Conservation (phyloP, 768 basidiomycete species). For the Lactarius akahatsu region DNA sequence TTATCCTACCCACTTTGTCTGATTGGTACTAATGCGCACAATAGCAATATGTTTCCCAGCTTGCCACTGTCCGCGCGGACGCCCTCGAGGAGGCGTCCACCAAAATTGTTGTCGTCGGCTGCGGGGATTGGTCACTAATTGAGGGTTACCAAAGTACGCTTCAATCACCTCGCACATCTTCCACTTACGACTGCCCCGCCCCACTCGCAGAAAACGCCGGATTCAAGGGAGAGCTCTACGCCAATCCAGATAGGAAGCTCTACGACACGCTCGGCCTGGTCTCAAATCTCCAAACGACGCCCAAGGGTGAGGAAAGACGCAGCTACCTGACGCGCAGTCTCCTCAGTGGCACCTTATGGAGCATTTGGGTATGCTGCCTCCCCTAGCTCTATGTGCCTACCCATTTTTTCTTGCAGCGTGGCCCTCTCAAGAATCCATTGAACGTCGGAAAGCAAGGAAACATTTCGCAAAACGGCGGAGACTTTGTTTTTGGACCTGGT, state of each 20-base stretch:
- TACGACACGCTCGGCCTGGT: slow-evolving; percentile 25
- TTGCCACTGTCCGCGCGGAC: slow-evolving; percentile 21
- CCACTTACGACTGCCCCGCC: neutral
- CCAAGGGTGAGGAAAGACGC: slow-evolving; percentile 18
- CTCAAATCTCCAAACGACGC: slow-evolving; percentile 21
- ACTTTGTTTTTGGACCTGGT: slow-evolving; percentile 28
- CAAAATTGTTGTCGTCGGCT: slow-evolving; percentile 22
- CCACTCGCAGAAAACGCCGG: slow-evolving; percentile 8
- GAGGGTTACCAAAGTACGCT: slow-evolving; percentile 24
- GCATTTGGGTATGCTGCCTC: slow-evolving; percentile 20
- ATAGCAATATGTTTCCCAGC: slow-evolving; percentile 28
- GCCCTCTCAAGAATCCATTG: slow-evolving; percentile 23
- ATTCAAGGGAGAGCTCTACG: slow-evolving; percentile 27
- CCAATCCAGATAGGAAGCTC: slow-evolving; percentile 27
- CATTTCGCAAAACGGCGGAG: slow-evolving; percentile 26
- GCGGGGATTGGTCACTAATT: slow-evolving; percentile 27
- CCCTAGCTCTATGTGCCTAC: neutral
- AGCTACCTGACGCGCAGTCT: slow-evolving; percentile 23
- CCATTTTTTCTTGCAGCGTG: slow-evolving; percentile 11
- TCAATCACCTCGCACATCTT: neutral
- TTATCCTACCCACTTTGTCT: neutral
- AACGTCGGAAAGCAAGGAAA: slow-evolving; percentile 27
- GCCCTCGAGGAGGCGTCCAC: slow-evolving; percentile 18
- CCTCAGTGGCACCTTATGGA: slow-evolving; percentile 15
- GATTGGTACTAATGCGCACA: neutral